Base-by-base conservation (phyloP, 225 moss, liverwort and hornwort genomes). In the Physcomitrellopsis africana region DNA sequence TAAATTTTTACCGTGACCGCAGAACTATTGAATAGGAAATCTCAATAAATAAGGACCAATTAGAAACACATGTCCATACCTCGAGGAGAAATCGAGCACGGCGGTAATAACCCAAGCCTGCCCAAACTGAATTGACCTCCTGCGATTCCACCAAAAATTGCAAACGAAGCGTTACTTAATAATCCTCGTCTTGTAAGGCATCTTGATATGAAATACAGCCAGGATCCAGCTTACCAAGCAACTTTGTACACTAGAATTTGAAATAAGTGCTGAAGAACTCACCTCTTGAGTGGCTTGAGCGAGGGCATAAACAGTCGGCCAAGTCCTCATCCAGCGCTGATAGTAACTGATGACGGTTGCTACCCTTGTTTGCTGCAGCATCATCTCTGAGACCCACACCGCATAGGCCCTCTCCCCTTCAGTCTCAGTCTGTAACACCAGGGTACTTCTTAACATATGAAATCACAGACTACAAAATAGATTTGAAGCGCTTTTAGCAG, bases 381-480 rank as follows among this genome's bases (percentile, higher is more conserved):
- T 99, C 74, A 99, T 81, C 83, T 99, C 99, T 55, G 99, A 99
- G 65, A 99, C 90, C 99, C 99, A 99, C 23, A 99, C 99, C 65
- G 92, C 95, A 79, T 99, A 99, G 49, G 93, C 99, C 76, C 93
- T 91, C 75, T 88, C 82, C 57, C 81, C 86, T 75, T 75, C 78
- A 51, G 64, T 27, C 61, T 73, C 81, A 61, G 46, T 80, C 88
- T 88, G 83, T 83, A 77, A 70, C 73, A 72, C 69, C 81, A 89
- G 48, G 27, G 62, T 66, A 75, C 29, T 24, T 47, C 67, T 58
- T 66, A 48, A 69, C 55, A 76, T 7, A 23, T 55, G 51, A 69
- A 41, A 43, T 48, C 26, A 68, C 63, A 73, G 51, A 72, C 14
- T 55, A 26, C 18, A 68, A 13, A 53, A 65, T 49, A 9, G 23